Percentiles rank a stretch among this genome's conserved stretches.
These are phyloP conservation scores for Auriscalpium vulgare DNA, from an alignment of 768 basidiomycete genomes.

Conservation along the genomic window DNA sequence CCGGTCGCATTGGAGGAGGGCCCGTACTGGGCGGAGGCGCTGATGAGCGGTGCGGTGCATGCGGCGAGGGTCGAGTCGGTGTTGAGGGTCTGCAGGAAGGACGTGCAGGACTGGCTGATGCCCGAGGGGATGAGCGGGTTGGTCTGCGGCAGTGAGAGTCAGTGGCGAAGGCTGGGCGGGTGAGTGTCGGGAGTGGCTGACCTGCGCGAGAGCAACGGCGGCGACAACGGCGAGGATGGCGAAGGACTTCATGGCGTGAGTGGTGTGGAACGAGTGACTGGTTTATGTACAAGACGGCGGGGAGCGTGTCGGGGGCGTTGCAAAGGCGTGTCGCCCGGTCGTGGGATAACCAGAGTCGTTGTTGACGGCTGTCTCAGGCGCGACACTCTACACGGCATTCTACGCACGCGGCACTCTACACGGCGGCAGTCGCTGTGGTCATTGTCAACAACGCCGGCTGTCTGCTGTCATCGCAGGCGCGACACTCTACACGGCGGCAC, in stretches of 20 bases:
- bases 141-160: slow-evolving; percentile 14
- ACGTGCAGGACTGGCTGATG: slow-evolving; percentile 45
- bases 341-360: too few species aligned
- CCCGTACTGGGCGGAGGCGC: slow-evolving; percentile 47
- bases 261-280: neutral
- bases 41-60: slow-evolving; percentile 59
- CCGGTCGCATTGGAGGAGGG: slow-evolving; percentile 33
- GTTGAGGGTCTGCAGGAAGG: slow-evolving; percentile 60
- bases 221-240: slow-evolving; percentile 38
- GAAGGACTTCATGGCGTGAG: slow-evolving; percentile 32
- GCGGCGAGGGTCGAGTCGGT: slow-evolving; percentile 41
- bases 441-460: too few species aligned
- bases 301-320: neutral
- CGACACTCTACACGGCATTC: too few species aligned
- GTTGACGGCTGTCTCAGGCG: too few species aligned
- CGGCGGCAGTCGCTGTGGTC: too few species aligned
- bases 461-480: too few species aligned
- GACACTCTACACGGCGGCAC: too few species aligned
- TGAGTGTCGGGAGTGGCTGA: slow-evolving; percentile 21
- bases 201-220: slow-evolving; percentile 37
- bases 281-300: neutral
- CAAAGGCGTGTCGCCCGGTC: neutral
- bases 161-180: slow-evolving; percentile 6
- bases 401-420: too few species aligned
- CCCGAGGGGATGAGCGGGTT: slow-evolving; percentile 60